Percentiles rank a stretch among this genome's conserved stretches.
Evolutionary conservation across 176 grass and related monocot species (phyloP).

Genomic region (Carex myosuroides): DNA sequence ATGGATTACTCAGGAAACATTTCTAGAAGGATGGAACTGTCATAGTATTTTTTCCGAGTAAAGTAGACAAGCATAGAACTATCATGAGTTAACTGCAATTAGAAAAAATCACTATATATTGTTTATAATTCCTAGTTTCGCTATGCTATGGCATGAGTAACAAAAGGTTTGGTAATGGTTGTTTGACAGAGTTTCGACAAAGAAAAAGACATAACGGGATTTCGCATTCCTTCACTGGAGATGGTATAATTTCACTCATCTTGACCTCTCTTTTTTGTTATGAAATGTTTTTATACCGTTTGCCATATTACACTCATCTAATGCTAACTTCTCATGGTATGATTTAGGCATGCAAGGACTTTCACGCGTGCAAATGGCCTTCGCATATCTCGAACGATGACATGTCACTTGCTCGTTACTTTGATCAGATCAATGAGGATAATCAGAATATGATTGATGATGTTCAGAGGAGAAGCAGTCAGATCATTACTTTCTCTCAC

Average conservation of each 20-base stretch:
- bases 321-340: not conserved
- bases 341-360: constrained; percentile 89
- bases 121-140: not conserved
- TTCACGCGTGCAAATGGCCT: constrained; percentile 87
- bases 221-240: constrained; percentile 78
- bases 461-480: constrained; percentile 56
- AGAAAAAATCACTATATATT: not conserved
- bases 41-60: not conserved
- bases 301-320: not conserved
- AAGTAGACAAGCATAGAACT: not conserved
- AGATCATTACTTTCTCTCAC: constrained; percentile 91
- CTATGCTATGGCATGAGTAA: not conserved
- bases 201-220: constrained; percentile 71
- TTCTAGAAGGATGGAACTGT: not conserved
- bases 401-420: constrained; percentile 64
- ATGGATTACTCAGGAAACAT: not conserved
- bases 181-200: constrained; percentile 86
- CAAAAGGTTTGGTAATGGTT: constrained; percentile 17
- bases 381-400: constrained; percentile 43
- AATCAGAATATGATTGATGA: constrained; percentile 60
- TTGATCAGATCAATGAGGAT: constrained; percentile 83
- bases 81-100: not conserved
- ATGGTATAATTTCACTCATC: constrained; percentile 43
- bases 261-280: not conserved
- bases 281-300: constrained; percentile 4